These are phyloP conservation scores for Limtongozyma cylindracea DNA, from an alignment of 805 yeast genomes.

Conservation along the genomic window DNA sequence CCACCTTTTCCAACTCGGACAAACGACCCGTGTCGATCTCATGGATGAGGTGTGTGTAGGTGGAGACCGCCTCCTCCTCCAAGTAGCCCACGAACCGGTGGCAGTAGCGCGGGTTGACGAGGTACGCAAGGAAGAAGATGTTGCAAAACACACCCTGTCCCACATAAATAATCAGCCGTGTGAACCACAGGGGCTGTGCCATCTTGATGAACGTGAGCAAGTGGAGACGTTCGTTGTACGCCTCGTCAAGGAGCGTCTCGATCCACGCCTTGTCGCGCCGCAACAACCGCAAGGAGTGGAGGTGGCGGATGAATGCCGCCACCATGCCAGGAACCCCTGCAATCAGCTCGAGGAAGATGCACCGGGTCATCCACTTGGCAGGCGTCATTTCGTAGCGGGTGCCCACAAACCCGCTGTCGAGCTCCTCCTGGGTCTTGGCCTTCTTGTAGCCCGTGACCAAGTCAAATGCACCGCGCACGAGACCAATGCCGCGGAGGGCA, in stretches of 20 bases:
- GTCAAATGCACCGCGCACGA: constrained; percentile 27
- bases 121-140: constrained; percentile 31
- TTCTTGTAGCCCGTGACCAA: constrained; percentile 38
- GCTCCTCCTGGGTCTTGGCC: constrained; percentile 12
- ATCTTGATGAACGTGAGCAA: constrained; percentile 39
- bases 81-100: constrained; percentile 59
- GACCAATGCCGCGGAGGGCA: constrained; percentile 19
- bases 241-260: constrained; percentile 49
- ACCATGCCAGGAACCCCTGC: constrained; percentile 72
- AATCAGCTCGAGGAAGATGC: constrained; percentile 39
- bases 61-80: constrained; percentile 54
- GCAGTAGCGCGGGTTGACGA: constrained; percentile 34
- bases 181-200: constrained; percentile 34
- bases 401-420: constrained; percentile 7
- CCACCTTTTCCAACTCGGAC: constrained; percentile 16
- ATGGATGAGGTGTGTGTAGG: constrained; percentile 32
- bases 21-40: constrained; percentile 19
- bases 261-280: constrained; percentile 52
- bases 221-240: constrained; percentile 62
- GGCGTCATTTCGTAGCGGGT: constrained; percentile 28
- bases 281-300: constrained; percentile 33
- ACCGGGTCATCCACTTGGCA: constrained; percentile 34
- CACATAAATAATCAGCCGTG: constrained; percentile 22
- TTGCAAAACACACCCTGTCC: constrained; percentile 57
- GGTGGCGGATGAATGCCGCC: constrained; percentile 47